These are phyloP conservation scores for Alternaria longipes DNA, from an alignment of 2,329 filamentous ascomycete genomes.

Conservation along the genomic window DNA sequence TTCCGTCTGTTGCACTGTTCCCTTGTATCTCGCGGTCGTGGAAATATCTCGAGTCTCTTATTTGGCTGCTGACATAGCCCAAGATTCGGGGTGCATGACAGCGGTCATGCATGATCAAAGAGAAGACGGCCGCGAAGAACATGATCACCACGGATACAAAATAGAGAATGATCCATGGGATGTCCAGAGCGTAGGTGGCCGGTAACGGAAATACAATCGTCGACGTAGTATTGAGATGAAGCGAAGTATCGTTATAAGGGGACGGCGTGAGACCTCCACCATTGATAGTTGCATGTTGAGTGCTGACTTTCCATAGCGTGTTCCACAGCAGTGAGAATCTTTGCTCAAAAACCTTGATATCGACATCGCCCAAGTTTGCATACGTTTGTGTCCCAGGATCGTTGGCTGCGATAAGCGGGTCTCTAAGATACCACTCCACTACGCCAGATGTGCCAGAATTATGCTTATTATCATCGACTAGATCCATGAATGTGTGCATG, in stretches of 20 bases:
- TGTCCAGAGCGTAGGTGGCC: constrained; percentile 3
- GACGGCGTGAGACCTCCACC: neutral
- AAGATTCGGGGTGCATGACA: constrained; percentile 15
- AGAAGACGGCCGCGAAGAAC: constrained; percentile 19
- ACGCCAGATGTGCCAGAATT: neutral
- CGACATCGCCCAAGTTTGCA: neutral
- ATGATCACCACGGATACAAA: constrained; percentile 19
- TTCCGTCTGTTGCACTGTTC: constrained; percentile 2
- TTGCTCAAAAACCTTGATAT: neutral
- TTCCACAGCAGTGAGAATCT: neutral
- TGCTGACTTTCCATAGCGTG: neutral
- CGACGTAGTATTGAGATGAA: neutral
- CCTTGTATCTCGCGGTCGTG: neutral
- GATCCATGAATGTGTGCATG: neutral
- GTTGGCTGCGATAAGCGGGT: neutral
- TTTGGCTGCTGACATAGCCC: constrained; percentile 18
- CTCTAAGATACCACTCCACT: neutral
- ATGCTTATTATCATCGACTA: neutral
- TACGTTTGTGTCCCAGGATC: neutral
- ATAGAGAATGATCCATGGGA: constrained; percentile 12
- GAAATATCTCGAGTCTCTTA: constrained; percentile 22
- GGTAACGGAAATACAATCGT: neutral
- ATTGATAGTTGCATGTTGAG: neutral
- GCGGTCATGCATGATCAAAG: constrained; percentile 13
- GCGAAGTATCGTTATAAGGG: neutral